A percentile compares a stretch with the other conserved stretches of the same genome.
phyloP scores from a whole-genome alignment of 2,329 filamentous ascomycete genomes.

The Colletotrichum orchidophilum region DNA sequence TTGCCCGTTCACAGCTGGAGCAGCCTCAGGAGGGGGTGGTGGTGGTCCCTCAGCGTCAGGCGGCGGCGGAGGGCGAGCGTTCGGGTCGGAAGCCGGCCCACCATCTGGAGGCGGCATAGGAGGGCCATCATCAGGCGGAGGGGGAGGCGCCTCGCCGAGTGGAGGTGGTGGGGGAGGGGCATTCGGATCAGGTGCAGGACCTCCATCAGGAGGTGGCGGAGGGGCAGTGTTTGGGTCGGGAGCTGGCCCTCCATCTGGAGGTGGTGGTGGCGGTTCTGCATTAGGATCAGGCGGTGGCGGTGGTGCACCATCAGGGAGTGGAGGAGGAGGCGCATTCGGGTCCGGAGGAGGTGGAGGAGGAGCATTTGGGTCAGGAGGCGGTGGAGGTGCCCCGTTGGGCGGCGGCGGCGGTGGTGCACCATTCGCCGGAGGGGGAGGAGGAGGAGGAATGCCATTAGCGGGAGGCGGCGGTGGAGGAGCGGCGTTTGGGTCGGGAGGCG shows the following conservation, averaged over 20 bases:
- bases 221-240: not conserved
- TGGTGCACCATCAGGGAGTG: not conserved
- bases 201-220: slow-evolving; percentile 4
- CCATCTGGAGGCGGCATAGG: not conserved
- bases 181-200: not conserved
- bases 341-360: not conserved
- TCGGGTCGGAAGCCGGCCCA: not conserved
- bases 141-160: not conserved
- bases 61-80: not conserved
- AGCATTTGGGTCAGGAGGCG: not conserved
- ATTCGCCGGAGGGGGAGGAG: not conserved
- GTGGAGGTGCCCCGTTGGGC: not conserved
- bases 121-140: not conserved
- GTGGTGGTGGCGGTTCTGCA: not conserved
- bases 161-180: not conserved
- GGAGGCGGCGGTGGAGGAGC: slow-evolving; percentile 1
- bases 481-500: slow-evolving; percentile 17
- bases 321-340: not conserved
- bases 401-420: not conserved
- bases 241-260: not conserved
- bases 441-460: not conserved
- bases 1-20: not conserved
- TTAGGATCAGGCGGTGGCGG: slow-evolving; percentile 4
- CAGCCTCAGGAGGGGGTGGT: not conserved
- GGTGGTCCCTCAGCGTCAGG: not conserved